These are phyloP conservation scores for Carex sylvatica DNA, from an alignment of 202 grass and related monocot genomes.

Conservation along the genomic window DNA sequence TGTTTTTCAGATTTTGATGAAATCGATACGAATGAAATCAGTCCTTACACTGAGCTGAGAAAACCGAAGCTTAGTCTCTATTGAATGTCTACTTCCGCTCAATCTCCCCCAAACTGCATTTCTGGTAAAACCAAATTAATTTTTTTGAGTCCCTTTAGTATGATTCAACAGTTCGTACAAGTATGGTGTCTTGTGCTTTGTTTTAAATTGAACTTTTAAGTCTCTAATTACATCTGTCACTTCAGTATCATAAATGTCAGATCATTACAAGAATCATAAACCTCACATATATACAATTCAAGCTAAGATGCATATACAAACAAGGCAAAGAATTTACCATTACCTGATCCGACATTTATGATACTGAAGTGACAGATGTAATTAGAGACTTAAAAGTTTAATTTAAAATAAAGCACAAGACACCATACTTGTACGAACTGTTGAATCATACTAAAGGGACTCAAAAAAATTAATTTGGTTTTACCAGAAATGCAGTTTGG, in stretches of 20 bases:
- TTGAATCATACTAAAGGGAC: neutral
- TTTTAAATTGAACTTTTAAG: neutral
- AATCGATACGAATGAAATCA: conserved; percentile 30
- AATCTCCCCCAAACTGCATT: neutral
- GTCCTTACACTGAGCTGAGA: conserved; percentile 27
- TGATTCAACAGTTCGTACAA: neutral
- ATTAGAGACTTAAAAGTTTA: conserved; percentile 1
- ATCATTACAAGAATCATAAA: too few species aligned
- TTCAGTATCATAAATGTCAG: neutral
- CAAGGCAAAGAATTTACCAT: too few species aligned
- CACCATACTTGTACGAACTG: neutral
- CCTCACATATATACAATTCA: too few species aligned
- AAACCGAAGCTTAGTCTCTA: conserved; percentile 33
- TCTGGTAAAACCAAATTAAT: neutral
- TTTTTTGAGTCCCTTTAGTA: neutral
- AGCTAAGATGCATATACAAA: too few species aligned
- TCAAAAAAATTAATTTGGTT: neutral
- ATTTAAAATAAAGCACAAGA: neutral
- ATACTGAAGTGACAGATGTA: neutral
- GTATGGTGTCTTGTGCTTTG: neutral
- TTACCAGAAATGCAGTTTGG: conserved; percentile 1
- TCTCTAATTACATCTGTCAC: neutral
- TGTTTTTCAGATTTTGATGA: conserved; percentile 41
- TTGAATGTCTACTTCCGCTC: neutral
- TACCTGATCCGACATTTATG: neutral